Evolutionary conservation across 2,329 filamentous ascomycete genomes (phyloP).

Genomic region (Neopestalotiopsis clavispora): DNA sequence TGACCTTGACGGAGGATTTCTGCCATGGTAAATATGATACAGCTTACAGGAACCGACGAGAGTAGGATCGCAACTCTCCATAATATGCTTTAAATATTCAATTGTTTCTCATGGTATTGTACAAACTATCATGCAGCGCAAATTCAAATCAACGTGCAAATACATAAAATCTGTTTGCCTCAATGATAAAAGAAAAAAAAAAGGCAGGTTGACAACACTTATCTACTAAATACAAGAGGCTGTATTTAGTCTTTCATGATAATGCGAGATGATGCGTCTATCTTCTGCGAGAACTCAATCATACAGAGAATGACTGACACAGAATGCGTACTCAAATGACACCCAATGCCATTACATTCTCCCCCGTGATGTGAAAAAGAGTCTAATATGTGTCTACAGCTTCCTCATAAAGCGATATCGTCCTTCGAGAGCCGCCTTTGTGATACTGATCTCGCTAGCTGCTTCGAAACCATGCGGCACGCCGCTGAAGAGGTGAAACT

Average conservation of each 20-base stretch:
- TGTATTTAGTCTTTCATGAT: no score
- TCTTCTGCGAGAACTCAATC: no score
- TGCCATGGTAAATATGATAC: constrained; percentile 23
- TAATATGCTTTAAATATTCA: no score
- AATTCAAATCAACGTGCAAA: no score
- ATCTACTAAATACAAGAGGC: no score
- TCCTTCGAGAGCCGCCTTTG: constrained; percentile 24
- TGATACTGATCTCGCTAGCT: constrained; percentile 15
- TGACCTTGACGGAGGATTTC: constrained; percentile 27
- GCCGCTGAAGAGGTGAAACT: constrained; percentile 34
- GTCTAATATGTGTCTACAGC: neutral
- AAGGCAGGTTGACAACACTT: no score
- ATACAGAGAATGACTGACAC: no score
- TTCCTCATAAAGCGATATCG: constrained; percentile 2
- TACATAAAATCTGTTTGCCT: no score
- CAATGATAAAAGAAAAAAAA: no score
- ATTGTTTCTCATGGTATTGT: no score
- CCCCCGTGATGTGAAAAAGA: neutral
- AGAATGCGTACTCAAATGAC: neutral
- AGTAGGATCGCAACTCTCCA: neutral
- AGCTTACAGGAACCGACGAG: neutral
- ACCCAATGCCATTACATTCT: neutral
- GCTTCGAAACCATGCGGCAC: constrained; percentile 31
- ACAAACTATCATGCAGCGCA: no score
- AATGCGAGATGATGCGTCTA: no score